Base-by-base conservation (phyloP, 179 eudicot species). In the Patellifolia procumbens region DNA sequence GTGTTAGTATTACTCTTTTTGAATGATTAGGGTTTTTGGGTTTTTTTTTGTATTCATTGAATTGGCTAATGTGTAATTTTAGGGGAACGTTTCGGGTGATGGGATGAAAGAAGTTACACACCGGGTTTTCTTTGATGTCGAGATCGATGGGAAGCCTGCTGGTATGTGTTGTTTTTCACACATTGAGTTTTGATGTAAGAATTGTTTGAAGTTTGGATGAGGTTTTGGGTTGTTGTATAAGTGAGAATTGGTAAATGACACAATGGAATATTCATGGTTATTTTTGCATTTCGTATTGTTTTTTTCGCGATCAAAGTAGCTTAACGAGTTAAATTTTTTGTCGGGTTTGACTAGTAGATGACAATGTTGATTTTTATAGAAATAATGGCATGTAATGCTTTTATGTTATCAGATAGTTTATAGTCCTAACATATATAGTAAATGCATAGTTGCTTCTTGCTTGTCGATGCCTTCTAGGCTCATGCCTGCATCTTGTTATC, bases 51-150 rank as follows among this genome's bases (percentile, higher is more conserved):
- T 8, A 52, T 43, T 74, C 59, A 75, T 63, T 64, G 28, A 53
- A 55, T 59, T 34, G 76, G 78, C 1, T 37, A 22, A 8, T 32
- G n/a, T 75, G 17, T 32, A 37, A 35, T 75, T 85, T 65, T 82
- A 92, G 97, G 91, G 79, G 37, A 91, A 91, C 80, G 83, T 73
- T 61, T 78, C 83, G 0, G 79, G 66, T 73, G 87, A 85, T 56
- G 85, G 86, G 70, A 66, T 88, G 79, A 89, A 85, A 83, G 84
- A 86, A 85, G 93, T 95, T 68, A 93, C 98, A 39, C 91, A 89
- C 80, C 89, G 87, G 79, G 99, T 95, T 32, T 95, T 72, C 79
- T 95, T 95, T 74, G 99, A 95, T 80, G 82, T 95, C 42, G 92
- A 95, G 79, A 93, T 95, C 63, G 91, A 82, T 68, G 98, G 98